Percentiles rank a stretch among this genome's conserved stretches.
These are phyloP conservation scores for Volvox reticuliferus DNA, from an alignment of 139 green algal genomes.

Conservation along the genomic window DNA sequence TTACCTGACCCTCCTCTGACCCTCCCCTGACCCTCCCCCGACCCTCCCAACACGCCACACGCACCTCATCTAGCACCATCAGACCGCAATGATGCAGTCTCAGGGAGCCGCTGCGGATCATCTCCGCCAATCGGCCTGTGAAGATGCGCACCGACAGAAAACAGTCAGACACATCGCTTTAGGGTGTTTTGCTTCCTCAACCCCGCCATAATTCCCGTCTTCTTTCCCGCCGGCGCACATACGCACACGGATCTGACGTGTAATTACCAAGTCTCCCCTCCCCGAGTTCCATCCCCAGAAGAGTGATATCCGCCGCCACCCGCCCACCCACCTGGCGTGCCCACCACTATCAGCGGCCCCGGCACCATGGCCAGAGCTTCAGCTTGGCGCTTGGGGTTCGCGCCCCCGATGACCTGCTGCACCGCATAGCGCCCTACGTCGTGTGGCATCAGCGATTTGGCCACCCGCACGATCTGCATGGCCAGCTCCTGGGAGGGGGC, in stretches of 20 bases:
- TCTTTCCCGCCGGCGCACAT: too few relatives aligned
- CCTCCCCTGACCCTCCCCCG: neutral
- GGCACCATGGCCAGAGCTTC: constrained; percentile 85
- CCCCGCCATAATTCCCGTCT: too few relatives aligned
- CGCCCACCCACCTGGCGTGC: constrained; percentile 82
- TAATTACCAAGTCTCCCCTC: too few relatives aligned
- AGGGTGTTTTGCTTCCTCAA: too few relatives aligned
- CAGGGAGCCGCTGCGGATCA: constrained; percentile 75
- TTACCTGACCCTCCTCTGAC: neutral
- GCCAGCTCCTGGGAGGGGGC: constrained; percentile 91
- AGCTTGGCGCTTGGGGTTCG: constrained; percentile 85
- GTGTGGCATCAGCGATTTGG: constrained; percentile 76
- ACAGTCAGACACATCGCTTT: too few relatives aligned
- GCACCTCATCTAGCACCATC: constrained; percentile 58
- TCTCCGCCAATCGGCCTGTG: constrained; percentile 86
- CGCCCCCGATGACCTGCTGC: constrained; percentile 97
- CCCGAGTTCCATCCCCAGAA: too few relatives aligned
- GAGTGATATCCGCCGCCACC: neutral
- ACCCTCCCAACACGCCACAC: neutral
- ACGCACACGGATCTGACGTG: too few relatives aligned
- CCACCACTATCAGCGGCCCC: constrained; percentile 91
- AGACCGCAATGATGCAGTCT: constrained; percentile 59
- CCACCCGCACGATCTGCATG: constrained; percentile 94
- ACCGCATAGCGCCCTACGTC: constrained; percentile 70
- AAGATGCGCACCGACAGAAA: too few relatives aligned